A percentile compares a stretch with the other conserved stretches of the same genome.
Conservation (phyloP, 495 filamentous ascomycete species). For the Parachaetomium inaequale region DNA sequence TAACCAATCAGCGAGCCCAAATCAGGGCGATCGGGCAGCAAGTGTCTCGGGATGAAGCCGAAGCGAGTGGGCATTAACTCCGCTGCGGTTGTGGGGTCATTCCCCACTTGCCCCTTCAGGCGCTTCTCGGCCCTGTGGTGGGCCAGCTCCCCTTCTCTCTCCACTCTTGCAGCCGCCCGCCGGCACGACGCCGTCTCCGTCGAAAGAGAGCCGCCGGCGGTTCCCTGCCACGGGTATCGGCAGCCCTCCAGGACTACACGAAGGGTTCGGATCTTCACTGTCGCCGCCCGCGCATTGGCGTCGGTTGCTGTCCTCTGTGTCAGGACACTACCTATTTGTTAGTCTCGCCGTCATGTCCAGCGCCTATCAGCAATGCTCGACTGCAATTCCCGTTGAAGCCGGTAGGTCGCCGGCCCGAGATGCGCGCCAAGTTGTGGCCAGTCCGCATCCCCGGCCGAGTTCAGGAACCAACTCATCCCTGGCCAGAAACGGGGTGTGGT, state of each 20-base stretch:
- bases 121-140: conserved; percentile 18
- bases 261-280: conserved; percentile 7
- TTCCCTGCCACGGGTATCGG: conserved; percentile 6
- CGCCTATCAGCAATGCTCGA: neutral
- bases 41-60: conserved; percentile 39
- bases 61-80: conserved; percentile 30
- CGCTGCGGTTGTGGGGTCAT: conserved; percentile 19
- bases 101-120: conserved; percentile 19
- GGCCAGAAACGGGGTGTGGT: neutral
- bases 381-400: neutral
- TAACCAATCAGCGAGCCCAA: conserved; percentile 25
- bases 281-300: neutral
- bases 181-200: no score
- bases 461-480: neutral
- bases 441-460: neutral
- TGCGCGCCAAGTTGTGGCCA: neutral
- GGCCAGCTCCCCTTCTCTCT: conserved; percentile 11
- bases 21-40: conserved; percentile 30
- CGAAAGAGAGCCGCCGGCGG: neutral
- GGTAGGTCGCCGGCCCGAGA: neutral
- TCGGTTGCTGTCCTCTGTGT: conserved; percentile 9
- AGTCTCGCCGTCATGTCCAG: neutral
- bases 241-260: neutral
- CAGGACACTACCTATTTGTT: neutral
- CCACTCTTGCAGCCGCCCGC: conserved; percentile 11